Evolutionary conservation across 192 early-diverging fungal genomes (phyloP).

Genomic region (Coemansia sp.): DNA sequence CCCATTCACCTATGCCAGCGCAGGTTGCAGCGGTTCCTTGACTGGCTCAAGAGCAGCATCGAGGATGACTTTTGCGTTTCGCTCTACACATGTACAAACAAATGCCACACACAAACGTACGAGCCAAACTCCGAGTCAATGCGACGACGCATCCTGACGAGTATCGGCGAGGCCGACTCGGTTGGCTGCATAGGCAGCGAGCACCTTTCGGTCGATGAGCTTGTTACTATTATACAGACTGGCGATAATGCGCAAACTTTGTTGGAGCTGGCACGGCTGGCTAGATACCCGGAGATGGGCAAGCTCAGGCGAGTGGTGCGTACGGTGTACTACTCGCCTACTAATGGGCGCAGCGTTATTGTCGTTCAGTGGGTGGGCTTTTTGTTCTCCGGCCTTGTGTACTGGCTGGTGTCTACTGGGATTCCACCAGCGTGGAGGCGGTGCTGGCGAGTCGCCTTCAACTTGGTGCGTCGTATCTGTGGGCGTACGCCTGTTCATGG

Average conservation of each 20-base stretch:
- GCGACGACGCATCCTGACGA: constrained; percentile 13
- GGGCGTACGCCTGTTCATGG: not conserved
- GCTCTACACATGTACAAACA: constrained; percentile 11
- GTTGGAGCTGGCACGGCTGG: constrained; percentile 10
- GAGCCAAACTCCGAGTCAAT: constrained; percentile 11
- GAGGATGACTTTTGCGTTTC: constrained; percentile 24
- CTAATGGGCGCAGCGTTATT: constrained; percentile 13
- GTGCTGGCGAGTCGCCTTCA: not conserved
- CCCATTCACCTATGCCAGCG: constrained; percentile 6
- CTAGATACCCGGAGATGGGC: constrained; percentile 19
- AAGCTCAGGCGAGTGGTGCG: not conserved
- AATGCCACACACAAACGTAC: constrained; percentile 21
- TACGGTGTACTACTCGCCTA: constrained; percentile 15
- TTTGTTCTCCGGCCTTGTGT: not conserved
- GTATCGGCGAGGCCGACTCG: constrained; percentile 1
- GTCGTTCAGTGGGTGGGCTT: constrained; percentile 20
- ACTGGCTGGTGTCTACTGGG: not conserved
- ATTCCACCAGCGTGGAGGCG: not conserved
- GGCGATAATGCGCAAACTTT: constrained; percentile 5
- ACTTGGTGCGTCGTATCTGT: not conserved
- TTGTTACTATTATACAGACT: constrained; percentile 7
- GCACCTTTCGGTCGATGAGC: constrained; percentile 9
- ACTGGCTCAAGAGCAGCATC: constrained; percentile 14
- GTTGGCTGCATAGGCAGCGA: constrained; percentile 11
- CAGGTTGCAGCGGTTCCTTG: constrained; percentile 9